Percentiles rank a stretch among this genome's conserved stretches.
Conservation (phyloP, 805 yeast species). For the Pichia cephalocereana region DNA sequence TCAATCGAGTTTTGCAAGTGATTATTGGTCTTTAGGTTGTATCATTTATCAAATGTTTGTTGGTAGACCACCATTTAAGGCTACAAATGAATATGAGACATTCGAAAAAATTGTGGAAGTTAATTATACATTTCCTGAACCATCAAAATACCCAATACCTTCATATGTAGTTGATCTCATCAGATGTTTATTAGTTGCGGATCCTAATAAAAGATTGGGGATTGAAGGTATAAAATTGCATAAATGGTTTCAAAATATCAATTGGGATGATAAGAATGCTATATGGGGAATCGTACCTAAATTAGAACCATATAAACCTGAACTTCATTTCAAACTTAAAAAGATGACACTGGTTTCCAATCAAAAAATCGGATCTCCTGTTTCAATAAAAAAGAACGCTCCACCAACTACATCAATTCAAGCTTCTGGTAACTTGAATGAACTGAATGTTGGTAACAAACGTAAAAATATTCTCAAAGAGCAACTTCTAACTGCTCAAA, state of each 20-base stretch:
- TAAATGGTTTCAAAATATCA: constrained; percentile 57
- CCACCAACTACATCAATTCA: neutral
- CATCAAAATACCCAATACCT: constrained; percentile 51
- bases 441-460: constrained; percentile 2
- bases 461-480: constrained; percentile 15
- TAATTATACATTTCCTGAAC: constrained; percentile 62
- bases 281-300: constrained; percentile 74
- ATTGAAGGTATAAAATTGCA: constrained; percentile 53
- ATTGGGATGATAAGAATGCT: constrained; percentile 56
- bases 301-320: constrained; percentile 53
- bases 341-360: constrained; percentile 13
- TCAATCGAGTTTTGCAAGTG: constrained; percentile 74
- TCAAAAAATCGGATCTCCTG: neutral
- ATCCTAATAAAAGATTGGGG: constrained; percentile 58
- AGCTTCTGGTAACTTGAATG: neutral
- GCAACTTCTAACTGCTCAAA: constrained; percentile 24
- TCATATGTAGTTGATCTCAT: constrained; percentile 56
- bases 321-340: constrained; percentile 15
- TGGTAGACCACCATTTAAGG: constrained; percentile 87
- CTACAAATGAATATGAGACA: constrained; percentile 73
- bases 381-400: neutral
- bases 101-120: constrained; percentile 79
- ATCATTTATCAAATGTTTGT: constrained; percentile 73
- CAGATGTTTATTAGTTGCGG: constrained; percentile 53
- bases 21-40: constrained; percentile 93